Evolutionary conservation across 305 asterid genomes (phyloP), one percentile per base, ranked within the genome.

Genomic region (Andrographis paniculata): DNA sequence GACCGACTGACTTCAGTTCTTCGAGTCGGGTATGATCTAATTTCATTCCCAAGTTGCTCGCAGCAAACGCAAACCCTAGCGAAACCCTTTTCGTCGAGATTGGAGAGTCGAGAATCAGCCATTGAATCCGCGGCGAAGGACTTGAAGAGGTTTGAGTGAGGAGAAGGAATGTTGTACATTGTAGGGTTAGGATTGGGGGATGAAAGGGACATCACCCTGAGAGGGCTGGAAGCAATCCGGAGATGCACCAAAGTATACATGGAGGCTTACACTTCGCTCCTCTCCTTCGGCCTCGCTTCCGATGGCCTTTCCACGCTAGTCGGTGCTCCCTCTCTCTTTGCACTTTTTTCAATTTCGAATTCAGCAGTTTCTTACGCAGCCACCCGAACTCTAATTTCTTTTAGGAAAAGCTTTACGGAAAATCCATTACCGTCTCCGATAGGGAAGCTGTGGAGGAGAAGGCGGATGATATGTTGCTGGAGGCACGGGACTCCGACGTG

Each of bases 191-290:
- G 42, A 14, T 14, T 37, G 17, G 42, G 18, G 17, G 42, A 37
- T 37, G 42, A 37, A 17, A 37, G 14, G 8, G 42, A 37, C 42
- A 37, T 37, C 42, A 79, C 91, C 0, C 35, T 89, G 65, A 79
- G 76, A 72, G 95, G 94, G 16, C 91, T 85, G 24, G 94, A 89
- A 66, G 84, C 95, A 5, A 79, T 89, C 54, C 64, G 68, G 63
- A 82, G 52, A 59, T 79, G 86, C 60, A 68, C 59, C 60, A 80
- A 76, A 37, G 79, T 85, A 6, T 89, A 70, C 53, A 85, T 85
- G 48, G 98, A 89, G 67, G 98, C 94, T 14, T 89, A 89, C 72
- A 88, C 94, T 63, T 88, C 97, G 50, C 88, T 84, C 28, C 95
- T 88, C 56, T 82, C 97, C 54, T 88, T 88, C 23, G 97, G 97